Conservation (phyloP, 768 basidiomycete species). For the Boletus coccyginus region DNA sequence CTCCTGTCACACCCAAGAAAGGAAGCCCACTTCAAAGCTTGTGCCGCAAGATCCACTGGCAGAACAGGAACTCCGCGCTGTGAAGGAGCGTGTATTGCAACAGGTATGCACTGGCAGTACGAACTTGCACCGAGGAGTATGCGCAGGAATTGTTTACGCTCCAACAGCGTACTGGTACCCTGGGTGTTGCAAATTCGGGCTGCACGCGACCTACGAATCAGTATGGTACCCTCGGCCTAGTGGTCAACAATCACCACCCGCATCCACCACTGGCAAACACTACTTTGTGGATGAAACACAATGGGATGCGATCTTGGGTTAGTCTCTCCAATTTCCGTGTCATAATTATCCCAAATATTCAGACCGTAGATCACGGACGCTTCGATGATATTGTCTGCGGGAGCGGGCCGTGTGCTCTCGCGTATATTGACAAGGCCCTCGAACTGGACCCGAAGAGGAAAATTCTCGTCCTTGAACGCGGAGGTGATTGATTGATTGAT, state of each 20-base stretch:
- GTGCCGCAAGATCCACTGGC: too few species aligned
- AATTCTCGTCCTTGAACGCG: conserved; percentile 18
- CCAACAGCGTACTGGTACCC: too few species aligned
- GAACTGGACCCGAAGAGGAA: conserved; percentile 9
- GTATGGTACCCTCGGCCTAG: conserved; percentile 5
- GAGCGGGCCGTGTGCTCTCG: conserved; percentile 16
- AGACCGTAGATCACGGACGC: background rate
- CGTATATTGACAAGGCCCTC: conserved; percentile 17
- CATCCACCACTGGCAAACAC: background rate
- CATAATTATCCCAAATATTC: background rate
- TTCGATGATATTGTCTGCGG: conserved; percentile 12
- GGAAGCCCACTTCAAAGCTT: too few species aligned
- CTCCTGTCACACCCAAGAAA: too few species aligned
- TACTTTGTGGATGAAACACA: conserved; percentile 4
- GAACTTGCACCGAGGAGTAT: too few species aligned
- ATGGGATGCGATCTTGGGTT: conserved; percentile 5
- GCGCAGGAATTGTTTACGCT: too few species aligned
- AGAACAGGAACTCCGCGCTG: too few species aligned
- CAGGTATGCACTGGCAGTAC: too few species aligned
- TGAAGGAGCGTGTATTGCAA: too few species aligned
- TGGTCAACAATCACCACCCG: background rate
- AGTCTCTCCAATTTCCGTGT: background rate
- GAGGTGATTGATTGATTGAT: background rate
- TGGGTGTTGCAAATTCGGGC: too few species aligned
- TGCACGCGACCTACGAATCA: background rate